These are phyloP conservation scores for Helenozyma rhizophorensis DNA, from an alignment of 805 yeast genomes.

Conservation along the genomic window DNA sequence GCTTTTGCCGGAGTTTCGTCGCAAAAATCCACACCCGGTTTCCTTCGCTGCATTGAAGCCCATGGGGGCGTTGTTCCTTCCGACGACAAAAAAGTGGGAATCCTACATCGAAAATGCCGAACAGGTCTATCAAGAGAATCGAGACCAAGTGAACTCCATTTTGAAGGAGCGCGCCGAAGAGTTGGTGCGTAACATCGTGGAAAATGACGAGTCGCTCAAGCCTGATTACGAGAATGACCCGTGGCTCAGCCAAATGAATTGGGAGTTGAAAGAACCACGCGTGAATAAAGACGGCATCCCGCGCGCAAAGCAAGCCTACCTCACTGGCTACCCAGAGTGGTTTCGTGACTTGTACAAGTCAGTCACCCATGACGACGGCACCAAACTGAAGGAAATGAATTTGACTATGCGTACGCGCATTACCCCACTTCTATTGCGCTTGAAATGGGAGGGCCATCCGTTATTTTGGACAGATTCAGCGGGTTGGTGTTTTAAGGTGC, in stretches of 20 bases:
- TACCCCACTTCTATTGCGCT: conserved; percentile 68
- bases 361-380: conserved; percentile 27
- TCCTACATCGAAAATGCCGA: conserved; percentile 70
- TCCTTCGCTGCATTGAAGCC: conserved; percentile 82
- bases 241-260: conserved; percentile 87
- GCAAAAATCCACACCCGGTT: conserved; percentile 87
- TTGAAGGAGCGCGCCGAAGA: conserved; percentile 58
- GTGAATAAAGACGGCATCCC: conserved; percentile 67
- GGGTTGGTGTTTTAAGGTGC: conserved; percentile 89
- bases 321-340: conserved; percentile 95
- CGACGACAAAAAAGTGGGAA: conserved; percentile 74
- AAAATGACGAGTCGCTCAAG: conserved; percentile 20
- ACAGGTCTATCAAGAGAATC: conserved; percentile 53
- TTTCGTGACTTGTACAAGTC: conserved; percentile 55
- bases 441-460: conserved; percentile 85
- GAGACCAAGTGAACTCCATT: conserved; percentile 51
- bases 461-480: conserved; percentile 69
- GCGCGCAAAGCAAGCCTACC: conserved; percentile 61
- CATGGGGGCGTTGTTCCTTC: conserved; percentile 69
- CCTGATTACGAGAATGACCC: conserved; percentile 59
- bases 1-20: conserved; percentile 63
- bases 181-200: conserved; percentile 41
- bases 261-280: conserved; percentile 64
- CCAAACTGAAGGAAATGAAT: conserved; percentile 38
- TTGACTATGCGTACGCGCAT: conserved; percentile 70